Percentiles rank a stretch among this genome's conserved stretches.
Conservation (phyloP, 345 rosid species). For the Mangifera indica region DNA sequence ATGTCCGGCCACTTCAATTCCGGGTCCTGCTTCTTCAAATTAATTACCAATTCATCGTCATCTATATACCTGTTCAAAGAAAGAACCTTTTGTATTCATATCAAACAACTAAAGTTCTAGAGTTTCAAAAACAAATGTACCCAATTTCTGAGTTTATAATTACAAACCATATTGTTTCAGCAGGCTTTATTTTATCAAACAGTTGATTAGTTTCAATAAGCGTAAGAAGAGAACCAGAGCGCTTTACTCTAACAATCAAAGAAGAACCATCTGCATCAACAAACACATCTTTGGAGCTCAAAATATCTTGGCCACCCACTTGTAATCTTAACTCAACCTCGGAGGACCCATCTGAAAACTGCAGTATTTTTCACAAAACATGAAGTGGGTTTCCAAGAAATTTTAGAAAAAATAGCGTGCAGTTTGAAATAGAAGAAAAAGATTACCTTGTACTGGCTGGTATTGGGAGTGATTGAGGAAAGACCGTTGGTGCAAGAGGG, state of each 20-base stretch:
- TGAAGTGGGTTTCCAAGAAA: neutral
- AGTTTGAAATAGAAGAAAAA: neutral
- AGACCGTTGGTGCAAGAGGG: conserved; percentile 43
- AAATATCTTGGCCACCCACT: conserved; percentile 38
- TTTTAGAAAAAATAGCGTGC: neutral
- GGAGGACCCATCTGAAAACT: conserved; percentile 73
- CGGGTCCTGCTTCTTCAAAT: conserved; percentile 80
- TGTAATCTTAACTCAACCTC: conserved; percentile 79
- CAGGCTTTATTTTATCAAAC: conserved; percentile 68
- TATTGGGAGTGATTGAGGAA: conserved; percentile 43
- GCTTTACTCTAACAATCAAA: conserved; percentile 49
- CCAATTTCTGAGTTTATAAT: neutral
- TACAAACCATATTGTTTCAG: conserved; percentile 85
- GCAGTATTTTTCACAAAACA: conserved; percentile 26
- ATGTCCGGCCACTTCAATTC: conserved; percentile 87
- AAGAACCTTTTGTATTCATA: neutral
- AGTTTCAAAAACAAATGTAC: neutral
- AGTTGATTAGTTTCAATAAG: conserved; percentile 64
- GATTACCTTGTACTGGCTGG: conserved; percentile 52
- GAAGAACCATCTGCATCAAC: conserved; percentile 76
- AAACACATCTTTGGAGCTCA: conserved; percentile 57
- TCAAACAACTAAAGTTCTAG: neutral
- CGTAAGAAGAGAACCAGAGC: conserved; percentile 42
- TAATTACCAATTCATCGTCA: conserved; percentile 75
- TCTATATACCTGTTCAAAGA: conserved; percentile 65